Conservation (phyloP, 2,329 filamentous ascomycete genomes). For the Mycosphaerella sp. region DNA sequence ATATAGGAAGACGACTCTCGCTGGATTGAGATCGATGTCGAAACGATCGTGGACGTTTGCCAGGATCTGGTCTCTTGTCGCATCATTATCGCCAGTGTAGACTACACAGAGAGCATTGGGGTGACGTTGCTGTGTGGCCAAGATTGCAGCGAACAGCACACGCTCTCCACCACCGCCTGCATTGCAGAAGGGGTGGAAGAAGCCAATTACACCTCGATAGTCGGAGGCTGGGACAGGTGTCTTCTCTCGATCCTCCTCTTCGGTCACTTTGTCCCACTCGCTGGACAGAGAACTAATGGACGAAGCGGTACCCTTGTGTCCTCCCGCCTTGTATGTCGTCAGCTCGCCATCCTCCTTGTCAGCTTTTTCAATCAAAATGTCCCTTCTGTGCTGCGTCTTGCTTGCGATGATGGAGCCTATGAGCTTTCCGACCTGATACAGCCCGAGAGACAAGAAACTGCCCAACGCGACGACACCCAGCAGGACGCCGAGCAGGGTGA, state of each 20-base stretch:
- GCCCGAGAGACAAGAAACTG: constrained; percentile 23
- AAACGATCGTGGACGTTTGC: constrained; percentile 62
- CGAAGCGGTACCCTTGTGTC: constrained; percentile 13
- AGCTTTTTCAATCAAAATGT: constrained; percentile 28
- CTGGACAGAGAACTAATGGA: constrained; percentile 46
- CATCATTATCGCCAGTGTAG: constrained; percentile 92
- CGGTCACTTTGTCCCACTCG: constrained; percentile 64
- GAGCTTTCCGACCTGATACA: constrained; percentile 23
- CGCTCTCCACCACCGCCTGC: constrained; percentile 92
- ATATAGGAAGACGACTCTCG: constrained; percentile 82
- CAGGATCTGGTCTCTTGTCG: constrained; percentile 72
- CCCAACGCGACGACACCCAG: constrained; percentile 22
- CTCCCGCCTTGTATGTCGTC: neutral
- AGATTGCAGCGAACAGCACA: constrained; percentile 92
- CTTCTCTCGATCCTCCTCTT: constrained; percentile 35
- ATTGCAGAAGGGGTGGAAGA: constrained; percentile 99
- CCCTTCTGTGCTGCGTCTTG: constrained; percentile 29
- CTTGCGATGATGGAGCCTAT: constrained; percentile 27
- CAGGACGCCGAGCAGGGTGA: constrained; percentile 14
- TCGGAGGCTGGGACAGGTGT: constrained; percentile 43
- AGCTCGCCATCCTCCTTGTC: constrained; percentile 19
- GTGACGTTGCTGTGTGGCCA: constrained; percentile 82
- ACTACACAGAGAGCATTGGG: constrained; percentile 84
- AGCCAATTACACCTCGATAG: constrained; percentile 83
- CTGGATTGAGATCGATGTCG: constrained; percentile 81